These are phyloP conservation scores for Stagonosporopsis cucurbitacearum DNA, from an alignment of 2,329 filamentous ascomycete genomes.

Conservation along the genomic window DNA sequence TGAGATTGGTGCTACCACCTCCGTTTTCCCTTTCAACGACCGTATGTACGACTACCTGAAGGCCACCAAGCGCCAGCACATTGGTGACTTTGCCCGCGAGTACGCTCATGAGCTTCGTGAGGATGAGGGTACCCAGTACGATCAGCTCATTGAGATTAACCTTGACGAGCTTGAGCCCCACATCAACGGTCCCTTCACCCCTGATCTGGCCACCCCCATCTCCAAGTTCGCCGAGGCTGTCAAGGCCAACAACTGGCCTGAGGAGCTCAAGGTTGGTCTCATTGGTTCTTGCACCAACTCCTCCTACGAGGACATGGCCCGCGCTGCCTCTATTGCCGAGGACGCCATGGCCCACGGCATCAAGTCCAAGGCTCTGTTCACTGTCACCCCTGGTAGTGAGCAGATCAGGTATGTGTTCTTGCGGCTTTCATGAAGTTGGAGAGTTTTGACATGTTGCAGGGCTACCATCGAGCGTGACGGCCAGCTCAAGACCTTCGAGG, in stretches of 20 bases:
- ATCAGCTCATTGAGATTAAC: conserved; percentile 96
- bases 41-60: conserved; percentile 95
- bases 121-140: conserved; percentile 92
- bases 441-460: background rate
- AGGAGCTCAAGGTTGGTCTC: conserved; percentile 93
- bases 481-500: conserved; percentile 91
- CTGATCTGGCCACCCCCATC: conserved; percentile 95
- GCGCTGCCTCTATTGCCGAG: conserved; percentile 86
- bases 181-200: conserved; percentile 98
- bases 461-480: conserved; percentile 85
- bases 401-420: conserved; percentile 75
- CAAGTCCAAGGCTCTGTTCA: conserved; percentile 93
- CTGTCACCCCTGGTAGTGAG: conserved; percentile 94
- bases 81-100: conserved; percentile 85
- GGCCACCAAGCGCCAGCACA: conserved; percentile 87
- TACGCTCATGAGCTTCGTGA: conserved; percentile 87
- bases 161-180: conserved; percentile 93
- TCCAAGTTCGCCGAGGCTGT: conserved; percentile 96
- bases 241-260: conserved; percentile 93
- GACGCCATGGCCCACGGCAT: conserved; percentile 91
- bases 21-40: conserved; percentile 97
- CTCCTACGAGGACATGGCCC: conserved; percentile 88
- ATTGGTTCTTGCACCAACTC: conserved; percentile 99
- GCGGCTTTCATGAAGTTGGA: conserved; percentile 3
- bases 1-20: conserved; percentile 82